phyloP scores from a whole-genome alignment of 139 green algal genomes.

The Closterium sp. region DNA sequence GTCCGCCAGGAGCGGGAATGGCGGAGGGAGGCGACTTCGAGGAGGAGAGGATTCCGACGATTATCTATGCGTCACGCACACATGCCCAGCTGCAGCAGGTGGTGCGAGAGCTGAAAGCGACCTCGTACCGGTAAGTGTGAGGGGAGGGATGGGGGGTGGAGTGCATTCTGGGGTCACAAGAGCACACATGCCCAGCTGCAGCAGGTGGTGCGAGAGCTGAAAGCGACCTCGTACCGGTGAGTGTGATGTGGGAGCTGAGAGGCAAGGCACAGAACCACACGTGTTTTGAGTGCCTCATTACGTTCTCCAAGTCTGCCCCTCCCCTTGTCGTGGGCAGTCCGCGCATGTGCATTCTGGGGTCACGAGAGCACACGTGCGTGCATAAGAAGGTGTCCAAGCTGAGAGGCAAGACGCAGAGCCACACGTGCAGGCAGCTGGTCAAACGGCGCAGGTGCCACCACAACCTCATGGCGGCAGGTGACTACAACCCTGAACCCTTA shows the following conservation, averaged over 20 bases:
- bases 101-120: constrained; percentile 82
- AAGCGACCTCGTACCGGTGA: constrained; percentile 71
- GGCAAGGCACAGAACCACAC: constrained; percentile 66
- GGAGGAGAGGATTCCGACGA: constrained; percentile 46
- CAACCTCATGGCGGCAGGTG: background rate
- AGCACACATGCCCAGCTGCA: constrained; percentile 56
- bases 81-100: constrained; percentile 94
- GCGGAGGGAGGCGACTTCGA: no score
- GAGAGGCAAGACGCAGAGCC: constrained; percentile 60
- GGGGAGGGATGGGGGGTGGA: no score
- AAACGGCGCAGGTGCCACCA: constrained; percentile 1
- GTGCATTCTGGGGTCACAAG: background rate
- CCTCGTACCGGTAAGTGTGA: constrained; percentile 62
- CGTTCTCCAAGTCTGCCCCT: no score
- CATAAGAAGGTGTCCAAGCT: constrained; percentile 60
- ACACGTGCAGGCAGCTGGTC: constrained; percentile 68
- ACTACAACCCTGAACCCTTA: no score
- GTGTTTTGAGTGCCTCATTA: constrained; percentile 54
- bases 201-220: constrained; percentile 91
- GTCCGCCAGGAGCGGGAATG: background rate
- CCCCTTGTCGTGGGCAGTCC: constrained; percentile 48
- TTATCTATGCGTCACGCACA: constrained; percentile 91
- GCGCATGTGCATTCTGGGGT: constrained; percentile 73
- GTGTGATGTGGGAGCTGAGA: constrained; percentile 66
- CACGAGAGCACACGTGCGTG: constrained; percentile 82